Conservation (phyloP, 1,139 yeast genomes). For the Magnusiomyces suaveolens region DNA sequence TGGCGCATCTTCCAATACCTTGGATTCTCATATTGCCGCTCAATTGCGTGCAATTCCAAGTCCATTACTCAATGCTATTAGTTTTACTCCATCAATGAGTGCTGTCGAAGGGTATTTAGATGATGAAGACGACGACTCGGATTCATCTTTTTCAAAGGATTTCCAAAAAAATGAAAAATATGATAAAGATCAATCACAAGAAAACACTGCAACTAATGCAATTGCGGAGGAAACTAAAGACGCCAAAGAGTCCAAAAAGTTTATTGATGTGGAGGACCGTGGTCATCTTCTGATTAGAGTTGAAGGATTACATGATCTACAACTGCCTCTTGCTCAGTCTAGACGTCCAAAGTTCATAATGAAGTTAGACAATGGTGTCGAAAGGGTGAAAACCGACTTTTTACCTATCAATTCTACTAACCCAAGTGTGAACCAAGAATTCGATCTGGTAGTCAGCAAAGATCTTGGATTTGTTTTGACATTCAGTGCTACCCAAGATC, state of each 20-base stretch:
- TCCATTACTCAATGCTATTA: slow-evolving; percentile 20
- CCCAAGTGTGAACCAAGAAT: slow-evolving; percentile 60
- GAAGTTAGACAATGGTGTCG: slow-evolving; percentile 80
- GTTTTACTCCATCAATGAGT: slow-evolving; percentile 15
- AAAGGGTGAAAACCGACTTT: slow-evolving; percentile 67
- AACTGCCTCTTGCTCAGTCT: slow-evolving; percentile 39
- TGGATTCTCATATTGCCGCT: slow-evolving; percentile 18
- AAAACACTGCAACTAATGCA: neutral
- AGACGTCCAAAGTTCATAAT: slow-evolving; percentile 49
- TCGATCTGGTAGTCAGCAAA: slow-evolving; percentile 63
- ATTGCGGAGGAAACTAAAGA: neutral
- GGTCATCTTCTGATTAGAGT: slow-evolving; percentile 73
- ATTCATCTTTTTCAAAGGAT: slow-evolving; percentile 11
- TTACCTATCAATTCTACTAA: slow-evolving; percentile 36
- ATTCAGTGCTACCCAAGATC: slow-evolving; percentile 40
- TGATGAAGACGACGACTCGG: slow-evolving; percentile 11
- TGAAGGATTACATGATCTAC: slow-evolving; percentile 48
- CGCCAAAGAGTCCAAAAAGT: slow-evolving; percentile 16
- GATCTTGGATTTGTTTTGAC: slow-evolving; percentile 59
- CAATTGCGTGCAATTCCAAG: slow-evolving; percentile 20
- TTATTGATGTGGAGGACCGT: slow-evolving; percentile 40
- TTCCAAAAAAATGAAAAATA: too few species aligned
- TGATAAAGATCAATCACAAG: too few species aligned
- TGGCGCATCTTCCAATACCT: neutral
- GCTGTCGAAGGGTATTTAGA: slow-evolving; percentile 10